Evolutionary conservation across 2,329 filamentous ascomycete species (phyloP).

Genomic region (Calonectria montana): DNA sequence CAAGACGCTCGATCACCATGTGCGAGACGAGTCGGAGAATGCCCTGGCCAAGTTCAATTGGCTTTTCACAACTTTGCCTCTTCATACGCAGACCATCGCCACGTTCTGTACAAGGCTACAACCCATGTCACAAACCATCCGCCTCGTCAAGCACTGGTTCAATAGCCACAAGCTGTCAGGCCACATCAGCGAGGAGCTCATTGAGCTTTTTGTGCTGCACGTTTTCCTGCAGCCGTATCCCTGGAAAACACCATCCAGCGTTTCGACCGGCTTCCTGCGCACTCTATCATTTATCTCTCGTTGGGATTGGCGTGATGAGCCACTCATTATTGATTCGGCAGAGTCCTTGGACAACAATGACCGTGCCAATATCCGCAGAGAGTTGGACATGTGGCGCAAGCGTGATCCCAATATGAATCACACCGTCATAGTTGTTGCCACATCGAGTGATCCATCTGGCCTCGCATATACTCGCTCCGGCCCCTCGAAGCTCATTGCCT

Average conservation of each 20-base stretch:
- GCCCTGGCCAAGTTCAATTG: slow-evolving; percentile 79
- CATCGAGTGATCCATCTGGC: slow-evolving; percentile 81
- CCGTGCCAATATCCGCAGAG: slow-evolving; percentile 72
- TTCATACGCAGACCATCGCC: slow-evolving; percentile 84
- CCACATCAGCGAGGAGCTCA: slow-evolving; percentile 82
- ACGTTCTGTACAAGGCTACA: slow-evolving; percentile 85
- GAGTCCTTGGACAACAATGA: slow-evolving; percentile 72
- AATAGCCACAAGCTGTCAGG: slow-evolving; percentile 80
- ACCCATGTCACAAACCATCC: slow-evolving; percentile 83
- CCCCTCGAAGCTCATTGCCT: slow-evolving; percentile 85
- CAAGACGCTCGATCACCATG: slow-evolving; percentile 72
- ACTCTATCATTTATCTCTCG: slow-evolving; percentile 82
- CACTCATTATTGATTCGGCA: slow-evolving; percentile 80
- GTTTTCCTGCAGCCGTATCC: slow-evolving; percentile 86
- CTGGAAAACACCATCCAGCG: slow-evolving; percentile 81
- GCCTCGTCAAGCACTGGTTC: slow-evolving; percentile 92
- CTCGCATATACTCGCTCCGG: slow-evolving; percentile 79
- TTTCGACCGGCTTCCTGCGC: slow-evolving; percentile 83
- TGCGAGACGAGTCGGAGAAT: slow-evolving; percentile 75
- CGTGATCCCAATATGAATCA: slow-evolving; percentile 91
- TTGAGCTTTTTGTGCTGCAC: slow-evolving; percentile 84
- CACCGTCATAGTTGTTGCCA: slow-evolving; percentile 83
- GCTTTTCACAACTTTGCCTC: slow-evolving; percentile 76
- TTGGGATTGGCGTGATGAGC: slow-evolving; percentile 92
- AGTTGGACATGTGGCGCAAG: slow-evolving; percentile 86